phyloP scores from a whole-genome alignment of 306 rosid genomes.

The Quillaja saponaria region DNA sequence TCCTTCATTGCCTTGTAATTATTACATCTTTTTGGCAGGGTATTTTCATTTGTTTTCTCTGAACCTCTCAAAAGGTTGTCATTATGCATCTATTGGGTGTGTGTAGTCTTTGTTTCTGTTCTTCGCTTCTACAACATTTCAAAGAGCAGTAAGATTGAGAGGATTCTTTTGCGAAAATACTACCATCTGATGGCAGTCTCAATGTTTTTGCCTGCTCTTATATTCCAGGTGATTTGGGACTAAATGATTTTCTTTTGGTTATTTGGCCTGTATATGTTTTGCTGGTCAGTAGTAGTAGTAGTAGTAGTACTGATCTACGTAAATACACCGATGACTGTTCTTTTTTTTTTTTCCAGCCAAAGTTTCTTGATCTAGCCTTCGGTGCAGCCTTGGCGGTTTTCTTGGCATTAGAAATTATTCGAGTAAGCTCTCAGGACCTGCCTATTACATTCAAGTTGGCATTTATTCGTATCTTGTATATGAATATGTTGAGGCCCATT shows the following conservation, averaged over 20 bases:
- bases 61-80: constrained; percentile 82
- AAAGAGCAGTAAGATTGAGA: constrained; percentile 88
- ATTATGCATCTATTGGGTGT: constrained; percentile 73
- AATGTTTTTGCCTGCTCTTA: constrained; percentile 93
- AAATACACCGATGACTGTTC: too few species aligned
- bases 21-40: constrained; percentile 57
- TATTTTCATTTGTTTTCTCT: constrained; percentile 75
- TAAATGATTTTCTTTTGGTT: constrained; percentile 17
- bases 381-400: constrained; percentile 91
- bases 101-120: constrained; percentile 65
- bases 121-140: constrained; percentile 82
- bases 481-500: constrained; percentile 15
- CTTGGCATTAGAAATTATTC: constrained; percentile 79
- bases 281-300: constrained; percentile 6
- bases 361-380: constrained; percentile 85
- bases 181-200: constrained; percentile 93
- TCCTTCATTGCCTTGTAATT: too few species aligned
- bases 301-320: too few species aligned
- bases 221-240: constrained; percentile 76
- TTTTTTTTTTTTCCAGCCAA: constrained; percentile 66
- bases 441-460: not conserved
- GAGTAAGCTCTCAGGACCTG: constrained; percentile 58
- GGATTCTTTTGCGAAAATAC: constrained; percentile 92
- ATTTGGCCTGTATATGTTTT: constrained; percentile 19
- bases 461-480: constrained; percentile 22